Percentiles rank a stretch among this genome's conserved stretches.
These are phyloP conservation scores for Suillus subalutaceus DNA, from an alignment of 768 basidiomycete genomes.

Conservation along the genomic window DNA sequence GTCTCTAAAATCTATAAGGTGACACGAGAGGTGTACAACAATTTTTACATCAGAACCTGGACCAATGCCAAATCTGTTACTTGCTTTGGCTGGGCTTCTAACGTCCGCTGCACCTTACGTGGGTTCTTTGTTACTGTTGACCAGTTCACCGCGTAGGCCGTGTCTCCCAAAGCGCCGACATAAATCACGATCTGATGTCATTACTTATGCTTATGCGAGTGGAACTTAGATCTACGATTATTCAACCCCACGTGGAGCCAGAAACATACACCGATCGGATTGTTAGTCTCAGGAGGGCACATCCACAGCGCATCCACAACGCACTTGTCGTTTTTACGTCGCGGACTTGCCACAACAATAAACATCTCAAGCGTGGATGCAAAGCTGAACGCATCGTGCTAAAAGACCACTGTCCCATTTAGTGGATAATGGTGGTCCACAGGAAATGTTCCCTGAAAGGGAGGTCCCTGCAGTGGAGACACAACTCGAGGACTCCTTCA, in stretches of 20 bases:
- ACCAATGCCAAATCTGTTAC: background rate
- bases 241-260: background rate
- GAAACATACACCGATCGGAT: background rate
- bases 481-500: background rate
- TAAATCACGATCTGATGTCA: too few species aligned
- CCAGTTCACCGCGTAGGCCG: background rate
- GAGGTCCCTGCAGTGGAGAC: background rate
- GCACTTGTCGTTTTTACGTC: background rate
- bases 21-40: background rate
- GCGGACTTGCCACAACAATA: background rate
- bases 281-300: background rate
- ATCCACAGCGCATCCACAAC: background rate
- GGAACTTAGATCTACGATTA: too few species aligned
- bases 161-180: background rate
- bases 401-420: background rate
- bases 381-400: too few species aligned
- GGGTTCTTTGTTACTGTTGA: background rate
- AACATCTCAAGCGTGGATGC: background rate
- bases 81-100: background rate
- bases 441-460: background rate
- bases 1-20: background rate
- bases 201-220: background rate
- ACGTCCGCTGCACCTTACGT: background rate
- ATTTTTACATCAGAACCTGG: background rate
- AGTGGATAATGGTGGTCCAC: background rate